Evolutionary conservation across 306 rosid genomes (phyloP).

Genomic region (Rosa multiflora): DNA sequence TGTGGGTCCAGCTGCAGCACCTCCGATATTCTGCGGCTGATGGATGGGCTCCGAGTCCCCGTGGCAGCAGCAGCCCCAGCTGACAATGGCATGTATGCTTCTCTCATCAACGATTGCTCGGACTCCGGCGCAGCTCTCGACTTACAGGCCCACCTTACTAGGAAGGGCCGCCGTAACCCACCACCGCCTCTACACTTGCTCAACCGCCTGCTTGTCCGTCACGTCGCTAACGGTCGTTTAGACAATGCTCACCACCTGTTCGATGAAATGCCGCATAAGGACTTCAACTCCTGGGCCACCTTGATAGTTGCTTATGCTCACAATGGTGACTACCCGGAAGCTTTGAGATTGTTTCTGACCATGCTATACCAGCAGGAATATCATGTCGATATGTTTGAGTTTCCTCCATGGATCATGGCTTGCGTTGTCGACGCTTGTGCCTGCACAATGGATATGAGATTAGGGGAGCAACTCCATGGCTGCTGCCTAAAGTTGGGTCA

Average conservation of each 20-base stretch:
- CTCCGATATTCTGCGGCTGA: conserved; percentile 2
- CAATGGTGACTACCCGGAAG: not conserved
- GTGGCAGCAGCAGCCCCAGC: not conserved
- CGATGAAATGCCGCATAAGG: not conserved
- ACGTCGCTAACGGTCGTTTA: not conserved
- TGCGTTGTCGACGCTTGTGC: not conserved
- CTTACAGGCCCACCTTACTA: not conserved
- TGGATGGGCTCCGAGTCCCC: not conserved
- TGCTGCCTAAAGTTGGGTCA: conserved; percentile 4
- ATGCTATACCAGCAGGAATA: not conserved
- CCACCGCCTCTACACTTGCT: not conserved
- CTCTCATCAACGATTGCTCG: not conserved
- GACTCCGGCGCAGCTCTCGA: not conserved
- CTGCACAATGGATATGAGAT: not conserved
- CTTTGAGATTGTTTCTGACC: not conserved
- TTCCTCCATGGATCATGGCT: conserved; percentile 8
- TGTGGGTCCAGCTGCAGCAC: not conserved
- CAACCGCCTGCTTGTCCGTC: not conserved
- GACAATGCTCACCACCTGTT: not conserved
- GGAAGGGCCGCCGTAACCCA: not conserved
- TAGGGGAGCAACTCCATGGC: conserved; percentile 1
- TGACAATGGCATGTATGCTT: not conserved
- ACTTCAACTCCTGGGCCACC: conserved; percentile 8
- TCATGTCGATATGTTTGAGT: not conserved
- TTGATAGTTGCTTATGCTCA: not conserved